Percentiles rank a stretch among this genome's conserved stretches.
Conservation (phyloP, 2,329 filamentous ascomycete species). For the Nectriaceae sp. region DNA sequence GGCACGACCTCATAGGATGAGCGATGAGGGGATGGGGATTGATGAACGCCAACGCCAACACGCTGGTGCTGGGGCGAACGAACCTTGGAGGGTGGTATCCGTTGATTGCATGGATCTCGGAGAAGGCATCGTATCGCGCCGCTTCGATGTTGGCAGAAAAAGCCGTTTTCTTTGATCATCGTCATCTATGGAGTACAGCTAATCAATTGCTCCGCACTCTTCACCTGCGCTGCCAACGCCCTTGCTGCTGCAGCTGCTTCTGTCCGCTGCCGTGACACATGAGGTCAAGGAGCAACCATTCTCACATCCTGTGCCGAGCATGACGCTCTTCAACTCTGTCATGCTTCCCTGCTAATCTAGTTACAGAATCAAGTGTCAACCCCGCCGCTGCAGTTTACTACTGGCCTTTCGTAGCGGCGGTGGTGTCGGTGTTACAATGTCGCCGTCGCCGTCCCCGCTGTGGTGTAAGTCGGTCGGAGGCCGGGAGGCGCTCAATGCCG, state of each 20-base stretch:
- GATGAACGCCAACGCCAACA: neutral
- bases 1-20: slow-evolving; percentile 43
- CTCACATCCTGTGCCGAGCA: neutral
- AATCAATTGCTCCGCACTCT: neutral
- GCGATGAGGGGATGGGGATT: neutral
- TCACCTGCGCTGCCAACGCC: neutral
- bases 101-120: slow-evolving; percentile 1
- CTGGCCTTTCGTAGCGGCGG: neutral
- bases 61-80: neutral
- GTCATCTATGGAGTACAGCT: neutral
- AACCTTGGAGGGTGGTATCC: neutral
- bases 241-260: neutral
- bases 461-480: neutral
- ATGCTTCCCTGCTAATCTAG: neutral
- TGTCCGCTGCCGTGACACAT: neutral
- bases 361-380: neutral
- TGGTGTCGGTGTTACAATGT: neutral
- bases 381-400: neutral
- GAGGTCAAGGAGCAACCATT: neutral
- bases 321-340: too few species aligned
- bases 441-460: neutral
- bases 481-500: neutral
- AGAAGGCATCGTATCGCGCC: neutral
- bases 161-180: neutral
- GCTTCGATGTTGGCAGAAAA: neutral